phyloP scores from a whole-genome alignment of 495 filamentous ascomycete species.

The Hyphodiscus hymeniophilus region DNA sequence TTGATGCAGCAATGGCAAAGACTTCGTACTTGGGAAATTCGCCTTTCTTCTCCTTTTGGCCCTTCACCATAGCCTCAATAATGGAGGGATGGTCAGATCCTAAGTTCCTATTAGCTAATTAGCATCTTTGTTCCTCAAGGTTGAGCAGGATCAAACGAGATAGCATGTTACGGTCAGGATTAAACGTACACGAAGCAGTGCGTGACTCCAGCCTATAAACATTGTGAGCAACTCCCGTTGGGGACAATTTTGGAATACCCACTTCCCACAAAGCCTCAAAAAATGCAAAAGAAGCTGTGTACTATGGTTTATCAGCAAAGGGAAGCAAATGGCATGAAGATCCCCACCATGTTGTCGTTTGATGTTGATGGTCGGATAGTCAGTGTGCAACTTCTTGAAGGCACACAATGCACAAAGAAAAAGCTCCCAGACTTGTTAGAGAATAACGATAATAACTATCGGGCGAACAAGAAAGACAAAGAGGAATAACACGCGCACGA shows the following conservation, averaged over 20 bases:
- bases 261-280: conserved; percentile 90
- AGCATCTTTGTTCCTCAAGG: no score
- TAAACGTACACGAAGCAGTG: conserved; percentile 91
- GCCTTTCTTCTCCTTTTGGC: conserved; percentile 52
- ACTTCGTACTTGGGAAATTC: conserved; percentile 52
- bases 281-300: conserved; percentile 78
- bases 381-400: no score
- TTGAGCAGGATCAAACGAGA: no score
- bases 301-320: conserved; percentile 21
- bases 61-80: conserved; percentile 93
- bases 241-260: background rate
- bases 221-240: background rate
- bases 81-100: conserved; percentile 49
- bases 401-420: no score
- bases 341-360: no score
- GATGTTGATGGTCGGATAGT: no score
- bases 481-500: no score
- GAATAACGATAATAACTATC: background rate
- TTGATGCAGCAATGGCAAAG: background rate
- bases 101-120: no score
- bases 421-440: no score
- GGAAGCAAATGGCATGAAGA: no score
- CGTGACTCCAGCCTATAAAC: conserved; percentile 57
- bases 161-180: no score
- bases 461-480: background rate